Evolutionary conservation across 257 asterid species (phyloP).

Genomic region (Petrea volubilis): DNA sequence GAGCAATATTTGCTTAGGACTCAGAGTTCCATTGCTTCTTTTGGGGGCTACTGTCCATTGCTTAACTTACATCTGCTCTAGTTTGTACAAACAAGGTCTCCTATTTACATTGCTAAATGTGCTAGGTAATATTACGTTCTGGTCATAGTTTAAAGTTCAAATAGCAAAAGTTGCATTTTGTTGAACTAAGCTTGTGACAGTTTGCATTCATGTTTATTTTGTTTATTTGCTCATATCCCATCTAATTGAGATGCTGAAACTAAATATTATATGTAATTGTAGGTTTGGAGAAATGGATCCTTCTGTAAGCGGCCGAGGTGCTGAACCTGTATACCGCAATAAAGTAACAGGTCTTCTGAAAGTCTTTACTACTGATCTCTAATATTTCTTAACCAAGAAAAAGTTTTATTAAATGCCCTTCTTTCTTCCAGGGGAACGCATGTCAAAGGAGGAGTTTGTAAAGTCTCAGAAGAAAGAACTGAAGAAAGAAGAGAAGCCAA

Average conservation of each 20-base stretch:
- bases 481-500: slow-evolving; percentile 80
- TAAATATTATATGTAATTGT: slow-evolving; percentile 12
- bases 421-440: slow-evolving; percentile 63
- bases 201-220: background rate
- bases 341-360: slow-evolving; percentile 65
- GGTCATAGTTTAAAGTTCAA: slow-evolving; percentile 1
- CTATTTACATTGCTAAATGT: background rate
- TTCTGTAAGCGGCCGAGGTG: slow-evolving; percentile 72
- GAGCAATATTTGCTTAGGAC: background rate
- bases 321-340: slow-evolving; percentile 79
- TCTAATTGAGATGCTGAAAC: slow-evolving; percentile 14
- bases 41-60: background rate
- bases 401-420: background rate
- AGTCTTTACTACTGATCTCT: background rate
- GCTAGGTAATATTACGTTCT: background rate
- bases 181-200: slow-evolving; percentile 15
- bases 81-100: background rate
- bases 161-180: background rate
- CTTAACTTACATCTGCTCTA: background rate
- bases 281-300: slow-evolving; percentile 86
- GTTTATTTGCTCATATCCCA: background rate
- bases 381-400: slow-evolving; percentile 6
- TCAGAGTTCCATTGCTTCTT: background rate
- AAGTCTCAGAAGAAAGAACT: slow-evolving; percentile 53
- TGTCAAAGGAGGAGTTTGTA: slow-evolving; percentile 78